Evolutionary conservation across 83 land plant genomes (phyloP), one percentile per base, ranked within the genome.

Genomic region (Diphasiastrum complanatum): DNA sequence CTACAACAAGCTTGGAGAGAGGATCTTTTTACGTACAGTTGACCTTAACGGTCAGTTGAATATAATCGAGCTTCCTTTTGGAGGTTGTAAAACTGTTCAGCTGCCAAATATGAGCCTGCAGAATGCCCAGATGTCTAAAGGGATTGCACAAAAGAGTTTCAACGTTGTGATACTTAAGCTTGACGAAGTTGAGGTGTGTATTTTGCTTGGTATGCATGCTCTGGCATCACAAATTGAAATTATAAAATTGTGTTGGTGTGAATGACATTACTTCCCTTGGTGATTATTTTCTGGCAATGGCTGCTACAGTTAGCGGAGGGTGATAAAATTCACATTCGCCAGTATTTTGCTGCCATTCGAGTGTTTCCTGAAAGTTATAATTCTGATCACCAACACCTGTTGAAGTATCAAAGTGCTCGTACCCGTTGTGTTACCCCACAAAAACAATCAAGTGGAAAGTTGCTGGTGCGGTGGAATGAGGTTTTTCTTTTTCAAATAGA

Each of bases 1-100:
- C 29, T 83, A 81, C 43, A 93, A 93, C 60, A 82, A 77, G 66
- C 83, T 93, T 61, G 99, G 96, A 50, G 84, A 77, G 62, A 85
- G 81, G 36, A 78, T 93, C 37, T 84, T 66, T 33, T 69, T 89
- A 23, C 73, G 87, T 64, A 77, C 77, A 37, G 34, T 66, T 64
- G 89, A 86, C 50, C 31, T 50, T 5, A 64, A 69, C 19, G 76
- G 87, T 14, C 47, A 72, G 18, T 25, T 69, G 4, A 75, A 65
- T 43, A 64, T 86, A 34, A 51, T 78, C 14, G 35, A 63, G 48
- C 58, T 93, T 76, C 84, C 81, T 31, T 73, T 92, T 24, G 91
- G 86, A 24, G 85, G 79, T 51, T 49, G 68, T 58, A 70, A 73
- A 52, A 65, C 81, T 45, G 33, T 93, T 18, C 79, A 77, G 65